phyloP scores from a whole-genome alignment of 495 filamentous ascomycete genomes.

The Echria macrotheca region DNA sequence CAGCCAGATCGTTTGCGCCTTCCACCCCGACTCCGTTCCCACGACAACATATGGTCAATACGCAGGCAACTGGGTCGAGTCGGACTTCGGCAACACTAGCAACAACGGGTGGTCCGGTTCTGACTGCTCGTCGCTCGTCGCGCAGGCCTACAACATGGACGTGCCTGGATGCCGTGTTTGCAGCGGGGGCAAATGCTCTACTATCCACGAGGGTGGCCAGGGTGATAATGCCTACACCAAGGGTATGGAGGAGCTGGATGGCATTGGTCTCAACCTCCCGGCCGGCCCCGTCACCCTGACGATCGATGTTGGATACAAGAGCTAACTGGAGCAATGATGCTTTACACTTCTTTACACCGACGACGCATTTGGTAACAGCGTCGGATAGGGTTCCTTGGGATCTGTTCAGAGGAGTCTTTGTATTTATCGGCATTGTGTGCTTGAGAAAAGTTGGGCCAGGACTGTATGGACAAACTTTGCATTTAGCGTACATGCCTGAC shows the following conservation, averaged over 20 bases:
- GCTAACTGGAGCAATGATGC: background rate
- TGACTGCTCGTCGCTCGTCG: constrained; percentile 34
- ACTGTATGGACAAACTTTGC: too few relatives aligned
- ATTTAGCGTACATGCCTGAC: background rate
- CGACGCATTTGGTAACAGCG: constrained; percentile 14
- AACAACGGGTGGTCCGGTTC: constrained; percentile 35
- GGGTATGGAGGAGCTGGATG: constrained; percentile 31
- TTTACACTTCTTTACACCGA: constrained; percentile 16
- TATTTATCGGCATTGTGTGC: constrained; percentile 3
- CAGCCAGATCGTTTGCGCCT: constrained; percentile 33
- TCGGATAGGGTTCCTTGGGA: constrained; percentile 14
- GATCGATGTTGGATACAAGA: constrained; percentile 25
- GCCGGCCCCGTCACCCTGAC: constrained; percentile 14
- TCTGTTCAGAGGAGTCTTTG: background rate
- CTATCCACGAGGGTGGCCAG: constrained; percentile 27
- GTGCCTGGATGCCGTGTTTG: constrained; percentile 33
- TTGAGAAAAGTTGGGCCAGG: background rate
- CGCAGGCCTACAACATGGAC: constrained; percentile 24
- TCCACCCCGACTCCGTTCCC: constrained; percentile 18
- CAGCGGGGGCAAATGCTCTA: constrained; percentile 27
- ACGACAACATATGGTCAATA: constrained; percentile 23
- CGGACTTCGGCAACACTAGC: constrained; percentile 29
- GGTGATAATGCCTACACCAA: constrained; percentile 32
- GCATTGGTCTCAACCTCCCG: constrained; percentile 31
- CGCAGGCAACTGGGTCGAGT: constrained; percentile 34